Evolutionary conservation across 192 early-diverging fungal genomes (phyloP), one percentile per base, ranked within the genome.

Genomic region (Linnemannia hyalina): DNA sequence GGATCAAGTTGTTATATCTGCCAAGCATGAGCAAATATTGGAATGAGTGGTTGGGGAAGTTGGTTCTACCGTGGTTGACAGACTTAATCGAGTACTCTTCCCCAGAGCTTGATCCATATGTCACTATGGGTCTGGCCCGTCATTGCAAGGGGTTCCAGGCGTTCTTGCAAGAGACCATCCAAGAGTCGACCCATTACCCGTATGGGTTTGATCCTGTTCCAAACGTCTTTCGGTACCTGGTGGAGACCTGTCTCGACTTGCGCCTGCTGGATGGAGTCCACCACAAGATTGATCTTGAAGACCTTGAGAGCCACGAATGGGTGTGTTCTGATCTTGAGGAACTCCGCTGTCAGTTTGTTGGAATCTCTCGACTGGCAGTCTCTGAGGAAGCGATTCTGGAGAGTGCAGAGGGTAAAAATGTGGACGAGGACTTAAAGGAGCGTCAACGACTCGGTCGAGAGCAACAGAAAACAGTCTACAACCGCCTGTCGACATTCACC

Each of bases 331-430:
- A 29, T 65, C 60, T 65, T 13, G 60, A 65, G 29, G 32, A 65
- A 65, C 60, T 65, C 29, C 60, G 60, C 13, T 65, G 60, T 65
- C 60, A 32, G 60, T 65, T 65, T 15, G 60, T 65, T 26, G 60
- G 60, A 26, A 32, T 65, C 29, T 32, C 60, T 65, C n/a, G 60
- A 10, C 10, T 65, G 29, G 32, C 60, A 15, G 29, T 29, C 3
- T 26, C 26, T 4, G 60, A 65, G n/a, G 60, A 65, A 32, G 60
- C 29, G 29, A 65, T 32, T 11, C 11, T 65, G 60, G n/a, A 26
- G 13, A 23, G 7, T 6, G 29, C 8, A 29, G n/a, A 2, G 60
- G 60, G 13, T 11, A 3, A 65, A 4, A 15, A 11, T 10, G 29
- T 65, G 60, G 13, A 32, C 29, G 26, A 65, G 26, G 60, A 65